Evolutionary conservation across 2,329 filamentous ascomycete genomes (phyloP).

Genomic region (Blumeria graminis): DNA sequence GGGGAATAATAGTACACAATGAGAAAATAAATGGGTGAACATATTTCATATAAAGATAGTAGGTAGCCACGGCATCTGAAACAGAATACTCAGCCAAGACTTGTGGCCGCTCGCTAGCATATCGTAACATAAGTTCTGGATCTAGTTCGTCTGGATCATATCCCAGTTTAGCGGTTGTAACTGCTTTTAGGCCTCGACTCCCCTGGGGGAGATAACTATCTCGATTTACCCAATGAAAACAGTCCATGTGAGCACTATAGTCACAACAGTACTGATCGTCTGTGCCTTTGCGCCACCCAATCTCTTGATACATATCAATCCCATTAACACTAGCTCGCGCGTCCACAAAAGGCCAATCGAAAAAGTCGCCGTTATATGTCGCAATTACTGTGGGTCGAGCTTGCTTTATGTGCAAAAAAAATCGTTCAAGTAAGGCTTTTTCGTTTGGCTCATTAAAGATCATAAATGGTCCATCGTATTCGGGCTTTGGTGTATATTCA

Average conservation of each 20-base stretch:
- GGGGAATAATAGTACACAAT: slow-evolving; percentile 80
- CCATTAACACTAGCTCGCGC: slow-evolving; percentile 77
- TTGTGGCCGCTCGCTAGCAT: slow-evolving; percentile 74
- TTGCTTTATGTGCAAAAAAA: slow-evolving; percentile 90
- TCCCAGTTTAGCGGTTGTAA: slow-evolving; percentile 90
- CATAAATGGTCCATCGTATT: slow-evolving; percentile 87
- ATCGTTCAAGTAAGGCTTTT: slow-evolving; percentile 65
- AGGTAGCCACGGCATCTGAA: slow-evolving; percentile 94
- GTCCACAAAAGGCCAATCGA: slow-evolving; percentile 99
- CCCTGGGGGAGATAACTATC: slow-evolving; percentile 95
- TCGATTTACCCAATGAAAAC: slow-evolving; percentile 96
- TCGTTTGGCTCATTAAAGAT: slow-evolving; percentile 97
- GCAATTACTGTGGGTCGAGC: slow-evolving; percentile 88
- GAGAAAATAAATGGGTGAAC: slow-evolving; percentile 99
- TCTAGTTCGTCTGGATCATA: slow-evolving; percentile 97
- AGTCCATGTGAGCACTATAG: slow-evolving; percentile 96
- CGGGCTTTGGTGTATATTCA: slow-evolving; percentile 91
- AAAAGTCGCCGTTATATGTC: slow-evolving; percentile 99
- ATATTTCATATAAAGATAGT: slow-evolving; percentile 99
- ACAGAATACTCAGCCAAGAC: slow-evolving; percentile 94
- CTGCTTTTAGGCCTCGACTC: slow-evolving; percentile 88
- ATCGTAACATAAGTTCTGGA: slow-evolving; percentile 88
- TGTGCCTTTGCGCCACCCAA: slow-evolving; percentile 82
- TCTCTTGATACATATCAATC: slow-evolving; percentile 98
- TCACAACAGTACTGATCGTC: slow-evolving; percentile 94